A percentile compares a stretch with the other conserved stretches of the same genome.
Evolutionary conservation across 2,329 filamentous ascomycete species (phyloP).

Genomic region (Apiospora koreana): DNA sequence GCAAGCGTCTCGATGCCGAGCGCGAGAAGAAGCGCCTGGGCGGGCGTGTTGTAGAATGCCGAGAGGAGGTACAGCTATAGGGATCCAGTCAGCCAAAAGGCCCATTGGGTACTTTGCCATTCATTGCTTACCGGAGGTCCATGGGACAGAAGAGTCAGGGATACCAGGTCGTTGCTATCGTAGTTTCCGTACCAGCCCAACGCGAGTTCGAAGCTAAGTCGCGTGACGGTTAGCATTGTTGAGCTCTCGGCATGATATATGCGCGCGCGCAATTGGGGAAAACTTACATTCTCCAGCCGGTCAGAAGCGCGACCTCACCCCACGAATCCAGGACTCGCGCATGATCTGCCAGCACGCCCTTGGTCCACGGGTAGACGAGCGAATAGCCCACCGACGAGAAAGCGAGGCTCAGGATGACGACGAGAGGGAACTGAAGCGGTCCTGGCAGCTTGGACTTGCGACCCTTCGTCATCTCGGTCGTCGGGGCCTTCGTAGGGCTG

Average conservation of each 20-base stretch:
- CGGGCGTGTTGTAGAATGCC: conserved; percentile 74
- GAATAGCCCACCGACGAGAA: conserved; percentile 67
- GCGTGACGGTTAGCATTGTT: not conserved
- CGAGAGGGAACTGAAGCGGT: conserved; percentile 52
- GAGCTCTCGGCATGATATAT: not conserved
- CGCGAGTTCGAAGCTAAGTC: conserved; percentile 63
- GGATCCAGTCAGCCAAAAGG: not conserved
- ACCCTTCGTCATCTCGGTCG: conserved; percentile 10
- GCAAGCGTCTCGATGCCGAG: conserved; percentile 70
- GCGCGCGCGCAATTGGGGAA: not conserved
- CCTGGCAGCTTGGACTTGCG: conserved; percentile 42
- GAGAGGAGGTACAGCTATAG: conserved; percentile 69
- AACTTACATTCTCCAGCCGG: conserved; percentile 58
- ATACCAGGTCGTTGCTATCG: conserved; percentile 70
- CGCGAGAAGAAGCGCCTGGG: conserved; percentile 59
- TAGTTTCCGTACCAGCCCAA: conserved; percentile 74
- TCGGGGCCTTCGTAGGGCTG: not conserved
- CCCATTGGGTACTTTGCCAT: not conserved
- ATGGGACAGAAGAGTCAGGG: conserved; percentile 69
- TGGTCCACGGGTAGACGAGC: conserved; percentile 58
- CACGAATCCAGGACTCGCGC: conserved; percentile 64
- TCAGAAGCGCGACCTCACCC: conserved; percentile 58
- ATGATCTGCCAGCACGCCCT: conserved; percentile 66
- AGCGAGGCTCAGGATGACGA: conserved; percentile 56
- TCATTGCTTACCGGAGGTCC: conserved; percentile 63